Percentiles rank a stretch among this genome's conserved stretches.
phyloP scores from a whole-genome alignment of 306 rosid species.

The Ormosia semicastrata region DNA sequence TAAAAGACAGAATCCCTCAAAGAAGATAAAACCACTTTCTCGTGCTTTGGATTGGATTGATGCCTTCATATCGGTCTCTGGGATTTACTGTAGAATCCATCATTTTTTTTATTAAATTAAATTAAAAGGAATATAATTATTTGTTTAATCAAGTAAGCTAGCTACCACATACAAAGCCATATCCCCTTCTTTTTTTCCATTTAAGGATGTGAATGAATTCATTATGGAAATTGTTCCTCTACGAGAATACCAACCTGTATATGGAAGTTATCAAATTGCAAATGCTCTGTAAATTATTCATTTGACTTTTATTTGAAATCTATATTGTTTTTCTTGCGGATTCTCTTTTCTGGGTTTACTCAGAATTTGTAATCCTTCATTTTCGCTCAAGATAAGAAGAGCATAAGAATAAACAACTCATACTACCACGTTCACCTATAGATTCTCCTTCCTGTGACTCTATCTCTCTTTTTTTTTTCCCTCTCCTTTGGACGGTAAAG shows the following conservation, averaged over 20 bases:
- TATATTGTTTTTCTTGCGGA: not conserved
- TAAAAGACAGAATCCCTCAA: conserved; percentile 18
- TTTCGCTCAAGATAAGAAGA: not conserved
- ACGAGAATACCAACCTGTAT: not conserved
- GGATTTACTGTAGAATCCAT: conserved; percentile 2
- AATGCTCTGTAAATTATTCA: not conserved
- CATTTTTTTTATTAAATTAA: not conserved
- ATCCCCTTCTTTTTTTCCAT: not conserved
- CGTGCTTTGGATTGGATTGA: conserved; percentile 28
- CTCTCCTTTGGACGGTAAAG: not conserved
- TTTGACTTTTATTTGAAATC: not conserved
- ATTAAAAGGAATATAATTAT: not conserved
- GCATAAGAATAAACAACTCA: not conserved
- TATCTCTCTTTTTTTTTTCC: not conserved
- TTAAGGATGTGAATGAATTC: not conserved
- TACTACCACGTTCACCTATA: not conserved
- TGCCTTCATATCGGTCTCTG: not conserved
- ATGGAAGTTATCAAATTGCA: not conserved
- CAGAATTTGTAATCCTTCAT: not conserved
- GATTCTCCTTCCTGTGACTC: not conserved
- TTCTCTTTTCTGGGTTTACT: not conserved
- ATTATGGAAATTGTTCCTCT: not conserved
- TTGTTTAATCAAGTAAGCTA: not conserved
- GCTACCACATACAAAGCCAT: not conserved
- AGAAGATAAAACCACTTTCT: conserved; percentile 34